Evolutionary conservation across 441 rosid genomes (phyloP), one percentile per base, ranked within the genome.

Genomic region (Euphorbia celastroides): DNA sequence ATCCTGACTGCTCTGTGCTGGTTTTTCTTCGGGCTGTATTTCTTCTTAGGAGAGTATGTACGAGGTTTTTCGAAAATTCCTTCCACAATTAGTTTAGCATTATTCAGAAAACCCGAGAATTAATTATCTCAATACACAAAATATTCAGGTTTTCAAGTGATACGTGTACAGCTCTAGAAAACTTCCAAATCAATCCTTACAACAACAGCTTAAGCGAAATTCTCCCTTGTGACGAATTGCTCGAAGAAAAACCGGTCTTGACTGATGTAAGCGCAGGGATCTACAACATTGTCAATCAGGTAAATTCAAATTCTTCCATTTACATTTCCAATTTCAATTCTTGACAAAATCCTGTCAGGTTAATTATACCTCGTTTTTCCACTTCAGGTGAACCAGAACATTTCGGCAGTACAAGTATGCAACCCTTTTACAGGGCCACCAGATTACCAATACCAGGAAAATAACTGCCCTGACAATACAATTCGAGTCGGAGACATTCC

Each of bases 381-480:
- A 22, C 2, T 68, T 13, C 78, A 84, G 89, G 87, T 85, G 75
- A 85, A 85, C 41, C 62, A 76, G 30, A 83, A 83, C 70, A 72
- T 88, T 73, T 74, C 92, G n/a, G 16, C 20, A 28, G 65, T 71
- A 16, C 86, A 68, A 72, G 73, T 88, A 6, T 86, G 88, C 87
- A 88, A 86, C 63, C 96, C 92, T 7, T 86, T 88, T 79, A 78
- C 96, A 0, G 81, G 81, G 2, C 90, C 95, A 4, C 92, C 92
- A 0, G 79, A 78, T 0, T 80, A 86, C 58, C 42, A 63, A 31
- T 86, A 80, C 82, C 81, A 71, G 74, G 79, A 80, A 0, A 66
- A 78, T 38, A 62, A 76, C 64, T 88, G 96, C 71, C 84, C 86
- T 7, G 69, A 67, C 2, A 79, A 83, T 57, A 72, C 88, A 2